Percentiles rank a stretch among this genome's conserved stretches.
Evolutionary conservation across 352 stramenopile genomes (phyloP).

Genomic region (Lagenidium giganteum): DNA sequence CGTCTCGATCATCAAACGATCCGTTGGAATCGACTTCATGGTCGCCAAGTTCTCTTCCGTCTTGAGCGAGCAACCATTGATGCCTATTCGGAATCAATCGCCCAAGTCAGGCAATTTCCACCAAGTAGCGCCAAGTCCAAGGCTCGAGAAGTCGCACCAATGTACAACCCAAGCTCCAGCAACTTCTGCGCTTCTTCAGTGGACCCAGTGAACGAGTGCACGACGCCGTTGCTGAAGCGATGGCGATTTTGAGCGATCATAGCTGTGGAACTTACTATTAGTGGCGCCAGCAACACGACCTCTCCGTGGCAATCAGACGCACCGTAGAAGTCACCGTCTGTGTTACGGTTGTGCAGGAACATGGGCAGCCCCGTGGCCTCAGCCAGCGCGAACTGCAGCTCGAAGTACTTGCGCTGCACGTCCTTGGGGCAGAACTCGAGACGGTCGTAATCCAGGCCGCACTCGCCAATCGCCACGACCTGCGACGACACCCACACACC

Average conservation of each 20-base stretch:
- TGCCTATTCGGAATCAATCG: conserved; percentile 22
- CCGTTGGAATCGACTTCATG: conserved; percentile 87
- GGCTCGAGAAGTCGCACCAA: conserved; percentile 49
- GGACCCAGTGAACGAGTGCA: conserved; percentile 96
- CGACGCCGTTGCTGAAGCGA: conserved; percentile 85
- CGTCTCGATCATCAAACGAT: conserved; percentile 94
- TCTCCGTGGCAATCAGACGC: no score
- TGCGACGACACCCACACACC: no score
- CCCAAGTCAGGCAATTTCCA: neutral
- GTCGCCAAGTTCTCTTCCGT: conserved; percentile 92
- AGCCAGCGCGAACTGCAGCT: conserved; percentile 90
- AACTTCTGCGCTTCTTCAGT: conserved; percentile 91
- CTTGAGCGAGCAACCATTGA: conserved; percentile 97
- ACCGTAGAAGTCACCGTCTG: conserved; percentile 89
- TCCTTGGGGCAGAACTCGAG: conserved; percentile 93
- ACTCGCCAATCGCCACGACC: conserved; percentile 95
- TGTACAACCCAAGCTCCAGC: conserved; percentile 92
- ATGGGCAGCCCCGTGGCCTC: conserved; percentile 83
- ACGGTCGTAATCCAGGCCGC: conserved; percentile 96
- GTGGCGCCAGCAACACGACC: no score
- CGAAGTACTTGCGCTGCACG: conserved; percentile 91
- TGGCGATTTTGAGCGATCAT: conserved; percentile 66
- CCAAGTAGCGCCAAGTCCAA: neutral
- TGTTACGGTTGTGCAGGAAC: conserved; percentile 97
- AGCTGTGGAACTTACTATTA: no score